A percentile compares a stretch with the other conserved stretches of the same genome.
These are phyloP conservation scores for Misopates orontium DNA, from an alignment of 257 asterid species.

Conservation along the genomic window DNA sequence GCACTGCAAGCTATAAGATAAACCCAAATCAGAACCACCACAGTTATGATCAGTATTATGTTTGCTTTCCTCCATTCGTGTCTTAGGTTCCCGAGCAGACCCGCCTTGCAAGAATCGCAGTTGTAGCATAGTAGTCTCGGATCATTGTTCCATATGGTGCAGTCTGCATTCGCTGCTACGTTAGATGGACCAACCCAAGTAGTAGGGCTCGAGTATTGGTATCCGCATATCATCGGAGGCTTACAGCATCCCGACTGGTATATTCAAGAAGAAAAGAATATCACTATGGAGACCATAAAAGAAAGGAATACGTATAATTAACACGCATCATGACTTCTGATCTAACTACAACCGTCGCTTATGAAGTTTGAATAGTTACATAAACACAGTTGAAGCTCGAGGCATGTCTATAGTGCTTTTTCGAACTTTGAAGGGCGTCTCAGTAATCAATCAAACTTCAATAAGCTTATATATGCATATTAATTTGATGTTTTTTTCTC, in stretches of 20 bases:
- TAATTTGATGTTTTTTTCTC: too few relatives aligned
- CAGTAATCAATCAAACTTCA: too few relatives aligned
- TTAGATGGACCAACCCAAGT: conserved; percentile 70
- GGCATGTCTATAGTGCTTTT: too few relatives aligned
- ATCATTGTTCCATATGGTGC: conserved; percentile 72
- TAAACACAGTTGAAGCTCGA: too few relatives aligned
- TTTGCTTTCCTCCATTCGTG: conserved; percentile 81
- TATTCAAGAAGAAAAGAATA: background rate
- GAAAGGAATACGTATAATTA: too few relatives aligned
- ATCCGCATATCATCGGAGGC: conserved; percentile 77
- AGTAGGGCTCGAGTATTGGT: conserved; percentile 57
- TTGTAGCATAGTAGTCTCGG: conserved; percentile 70
- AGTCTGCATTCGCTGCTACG: conserved; percentile 51
- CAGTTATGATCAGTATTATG: conserved; percentile 65
- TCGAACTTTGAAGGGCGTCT: background rate
- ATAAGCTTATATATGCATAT: too few relatives aligned
- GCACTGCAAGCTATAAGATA: conserved; percentile 85
- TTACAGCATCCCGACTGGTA: conserved; percentile 89
- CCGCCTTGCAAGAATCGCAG: conserved; percentile 83
- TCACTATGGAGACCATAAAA: background rate
- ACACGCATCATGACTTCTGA: too few relatives aligned
- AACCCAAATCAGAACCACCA: conserved; percentile 66
- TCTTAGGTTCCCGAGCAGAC: conserved; percentile 75
- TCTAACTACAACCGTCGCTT: too few relatives aligned
- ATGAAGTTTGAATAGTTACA: too few relatives aligned